phyloP scores from a whole-genome alignment of 805 yeast species.

The Metschnikowia dekortorum region DNA sequence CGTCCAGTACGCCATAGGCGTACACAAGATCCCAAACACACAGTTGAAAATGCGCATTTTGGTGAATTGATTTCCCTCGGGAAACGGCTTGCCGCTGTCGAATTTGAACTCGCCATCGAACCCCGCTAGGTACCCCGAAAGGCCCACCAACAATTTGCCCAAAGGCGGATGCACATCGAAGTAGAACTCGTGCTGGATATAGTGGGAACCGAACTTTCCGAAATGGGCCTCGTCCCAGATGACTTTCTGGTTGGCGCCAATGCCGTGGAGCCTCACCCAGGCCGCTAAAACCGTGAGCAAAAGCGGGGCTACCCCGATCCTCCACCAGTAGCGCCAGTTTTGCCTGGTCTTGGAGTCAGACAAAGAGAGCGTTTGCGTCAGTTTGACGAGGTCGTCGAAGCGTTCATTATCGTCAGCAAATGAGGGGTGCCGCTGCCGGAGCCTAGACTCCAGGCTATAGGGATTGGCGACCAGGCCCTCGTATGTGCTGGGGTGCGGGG shows the following conservation, averaged over 20 bases:
- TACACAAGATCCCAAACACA: conserved; percentile 72
- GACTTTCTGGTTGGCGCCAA: conserved; percentile 60
- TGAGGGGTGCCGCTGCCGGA: conserved; percentile 1
- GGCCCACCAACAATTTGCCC: conserved; percentile 75
- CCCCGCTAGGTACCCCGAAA: conserved; percentile 76
- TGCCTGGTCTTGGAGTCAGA: not conserved
- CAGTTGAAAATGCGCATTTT: conserved; percentile 90
- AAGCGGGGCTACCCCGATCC: conserved; percentile 7
- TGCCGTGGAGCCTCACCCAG: conserved; percentile 52
- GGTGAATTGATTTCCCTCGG: conserved; percentile 72
- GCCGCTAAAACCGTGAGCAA: conserved; percentile 14
- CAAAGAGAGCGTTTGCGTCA: conserved; percentile 15
- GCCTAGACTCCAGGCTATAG: not conserved
- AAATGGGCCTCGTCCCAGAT: conserved; percentile 96
- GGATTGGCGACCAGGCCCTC: not conserved
- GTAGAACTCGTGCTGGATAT: conserved; percentile 72
- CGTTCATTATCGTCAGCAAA: not conserved
- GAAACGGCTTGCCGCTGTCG: conserved; percentile 75
- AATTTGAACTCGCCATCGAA: conserved; percentile 87
- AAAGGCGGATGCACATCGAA: conserved; percentile 87
- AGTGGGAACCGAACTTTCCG: conserved; percentile 81
- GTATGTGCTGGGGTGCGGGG: not conserved
- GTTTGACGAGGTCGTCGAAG: conserved; percentile 15
- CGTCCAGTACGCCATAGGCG: conserved; percentile 83
- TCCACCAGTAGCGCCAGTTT: conserved; percentile 3